Base-by-base conservation (phyloP, 805 yeast genomes). In the Blastobotrys muscicola region DNA sequence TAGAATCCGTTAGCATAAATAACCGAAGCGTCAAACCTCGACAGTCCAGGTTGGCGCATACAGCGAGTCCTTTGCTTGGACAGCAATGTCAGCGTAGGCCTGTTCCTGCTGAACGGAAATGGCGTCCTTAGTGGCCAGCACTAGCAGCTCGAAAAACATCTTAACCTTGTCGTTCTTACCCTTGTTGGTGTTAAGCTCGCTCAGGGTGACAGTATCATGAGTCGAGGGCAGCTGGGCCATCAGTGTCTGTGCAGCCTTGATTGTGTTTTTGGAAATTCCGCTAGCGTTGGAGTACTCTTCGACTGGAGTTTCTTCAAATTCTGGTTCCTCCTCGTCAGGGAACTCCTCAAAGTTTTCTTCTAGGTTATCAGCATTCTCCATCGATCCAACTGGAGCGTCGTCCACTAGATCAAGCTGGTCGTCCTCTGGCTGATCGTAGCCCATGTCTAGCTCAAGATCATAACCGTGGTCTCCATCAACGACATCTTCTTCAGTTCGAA, bases 101-200 rank as follows among this genome's bases (percentile, higher is more conserved):
- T 65, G 66, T 6, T 70, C 68, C 64, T 85, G 95, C 32, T 74
- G 62, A 35, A 86, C 60, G 11, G 67, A 65, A 38, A 87, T 65
- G 43, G 90, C 80, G 52, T 82, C 87, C 37, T 77, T 70, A 4
- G 92, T 80, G 1, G 94, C 94, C 45, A 87, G 68, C 3, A 86
- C 90, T 52, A 87, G 68, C 58, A 87, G 60, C 58, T 87, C 94
- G 55, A 86, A 87, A 62, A 87, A 87, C 43, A 84, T 70, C 53
- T 76, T 72, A 2, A 85, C 76, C 14, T 86, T 85, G 52, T 80
- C 80, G 50, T 70, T 66, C 55, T 72, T 71, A 46, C 67, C 67
- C 47, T 2, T 29, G 38, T 39, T 48, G 8, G 38, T 41, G 5
- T 41, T 23, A 29, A 50, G 26, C 7, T 32, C 38, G 6, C 45